Base-by-base conservation (phyloP, 441 rosid species). In the Adansonia grandidieri region DNA sequence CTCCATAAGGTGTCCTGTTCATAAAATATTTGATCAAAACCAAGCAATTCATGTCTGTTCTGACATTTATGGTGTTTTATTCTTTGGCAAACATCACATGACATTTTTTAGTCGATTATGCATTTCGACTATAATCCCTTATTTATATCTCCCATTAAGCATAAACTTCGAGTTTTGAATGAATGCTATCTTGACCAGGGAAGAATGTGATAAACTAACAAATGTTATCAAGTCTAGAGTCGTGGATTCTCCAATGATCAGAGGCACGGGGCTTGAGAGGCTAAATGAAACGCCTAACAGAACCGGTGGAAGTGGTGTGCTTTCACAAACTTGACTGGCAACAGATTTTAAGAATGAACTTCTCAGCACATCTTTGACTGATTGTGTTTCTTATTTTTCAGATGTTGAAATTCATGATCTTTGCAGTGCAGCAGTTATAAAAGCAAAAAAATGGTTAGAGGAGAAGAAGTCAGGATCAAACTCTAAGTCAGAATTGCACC, bases 391-490 rank as follows among this genome's bases (percentile, higher is more conserved):
- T 78, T 75, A 10, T 48, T 51, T 82, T 79, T 53, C 89, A 91
- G 95, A 87, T 81, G 84, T 77, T 54, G 86, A 81, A 80, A 80
- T 68, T 75, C 86, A 88, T 84, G 92, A 86, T 78, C 77, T 81
- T 75, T 78, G 88, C 77, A 81, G 71, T 79, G 70, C 85, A 82
- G 92, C 91, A 84, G 85, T 92, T 70, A 78, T 64, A 75, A 96
- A 91, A 87, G 98, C 98, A 64, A 92, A 86, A 77, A 93, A 86
- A 78, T 94, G 98, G 97, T 77, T 91, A 42, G 89, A 89, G 83
- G 89, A 88, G 85, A 94, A 92, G 89, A 96, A 89, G 87, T 84
- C 77, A 10, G 89, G 86, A 50, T 87, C 92, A 69, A 85, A 68
- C 76, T 82, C 88, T 48, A 90, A 85, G 83, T 74, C 90, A 75